phyloP scores from a whole-genome alignment of 1,139 yeast genomes.

The Pneumocystis wakefieldiae region DNA sequence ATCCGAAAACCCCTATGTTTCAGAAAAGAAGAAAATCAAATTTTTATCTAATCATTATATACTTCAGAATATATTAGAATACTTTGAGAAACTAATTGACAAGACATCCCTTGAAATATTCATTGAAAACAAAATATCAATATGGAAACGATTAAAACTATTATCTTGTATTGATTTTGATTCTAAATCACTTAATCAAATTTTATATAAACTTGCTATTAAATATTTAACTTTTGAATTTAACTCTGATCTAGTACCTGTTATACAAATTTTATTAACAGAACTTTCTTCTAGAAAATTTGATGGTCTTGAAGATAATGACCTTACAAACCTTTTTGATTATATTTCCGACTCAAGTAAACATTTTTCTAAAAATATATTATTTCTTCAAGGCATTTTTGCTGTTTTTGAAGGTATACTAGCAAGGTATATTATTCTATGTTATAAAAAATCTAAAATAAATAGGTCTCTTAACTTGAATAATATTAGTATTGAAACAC shows the following conservation, averaged over 20 bases:
- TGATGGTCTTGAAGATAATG: neutral
- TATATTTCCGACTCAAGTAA: neutral
- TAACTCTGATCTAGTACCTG: neutral
- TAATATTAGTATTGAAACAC: neutral
- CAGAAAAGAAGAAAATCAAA: neutral
- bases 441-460: neutral
- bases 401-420: slow-evolving; percentile 3
- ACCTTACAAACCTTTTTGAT: neutral
- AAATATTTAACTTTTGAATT: neutral
- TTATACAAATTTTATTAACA: neutral
- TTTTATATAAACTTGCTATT: neutral
- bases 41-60: neutral
- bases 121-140: neutral
- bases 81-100: neutral
- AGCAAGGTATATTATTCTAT: neutral
- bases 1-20: neutral
- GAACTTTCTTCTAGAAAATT: neutral
- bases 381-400: slow-evolving; percentile 1
- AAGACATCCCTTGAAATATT: neutral
- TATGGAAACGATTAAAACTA: neutral
- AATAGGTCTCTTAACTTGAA: slow-evolving; percentile 2
- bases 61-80: neutral
- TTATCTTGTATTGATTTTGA: neutral
- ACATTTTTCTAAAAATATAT: neutral
- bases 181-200: neutral